Evolutionary conservation across 352 stramenopile genomes (phyloP), one percentile per base, ranked within the genome.

Genomic region (Phytophthora pistaciae): DNA sequence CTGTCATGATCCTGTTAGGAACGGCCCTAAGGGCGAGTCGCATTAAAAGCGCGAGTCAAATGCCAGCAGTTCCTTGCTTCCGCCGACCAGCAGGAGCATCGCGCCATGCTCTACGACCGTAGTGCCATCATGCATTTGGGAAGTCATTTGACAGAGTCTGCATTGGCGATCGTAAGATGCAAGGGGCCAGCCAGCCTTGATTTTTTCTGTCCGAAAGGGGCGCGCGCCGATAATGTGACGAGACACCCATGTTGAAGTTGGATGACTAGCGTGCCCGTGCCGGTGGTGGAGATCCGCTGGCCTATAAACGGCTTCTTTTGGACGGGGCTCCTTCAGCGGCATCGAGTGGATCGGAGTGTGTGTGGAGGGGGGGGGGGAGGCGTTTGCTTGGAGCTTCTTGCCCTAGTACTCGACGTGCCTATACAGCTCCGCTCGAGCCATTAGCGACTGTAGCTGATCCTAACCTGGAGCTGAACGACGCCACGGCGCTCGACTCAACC

Each of bases 181-280:
- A 5, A 53, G 44, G 18, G n/a, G 46, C 0, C 20, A 52, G 44
- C 18, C 25, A 1, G 27, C 53, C 27, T 59, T 59, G 29, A 57
- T 44, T 42, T 59, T 36, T 59, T 59, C 53, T 42, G 53, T 56
- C 25, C 50, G 50, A 56, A 56, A 56, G 50, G 50, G 50, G 18
- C 50, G 23, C 38, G 18, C 50, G 50, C 38, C 20, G 21, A 55
- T 18, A n/a, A 21, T 56, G 50, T 53, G 46, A 53, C 46, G 46
- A 53, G 46, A 27, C 46, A 50, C 44, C n/a, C 48, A 56, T 14
- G 50, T 56, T 56, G 50, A 56, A 56, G 50, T 56, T 56, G 23
- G 11, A 56, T 13, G 48, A 49, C 18, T 49, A 21, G 48, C n/a
- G 23, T 56, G 49, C 50, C 50, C n/a, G 23, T 56, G 49, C 23